Percentiles rank a stretch among this genome's conserved stretches.
These are phyloP conservation scores for Oryza australiensis DNA, from an alignment of 176 grass and related monocot genomes.

Conservation along the genomic window DNA sequence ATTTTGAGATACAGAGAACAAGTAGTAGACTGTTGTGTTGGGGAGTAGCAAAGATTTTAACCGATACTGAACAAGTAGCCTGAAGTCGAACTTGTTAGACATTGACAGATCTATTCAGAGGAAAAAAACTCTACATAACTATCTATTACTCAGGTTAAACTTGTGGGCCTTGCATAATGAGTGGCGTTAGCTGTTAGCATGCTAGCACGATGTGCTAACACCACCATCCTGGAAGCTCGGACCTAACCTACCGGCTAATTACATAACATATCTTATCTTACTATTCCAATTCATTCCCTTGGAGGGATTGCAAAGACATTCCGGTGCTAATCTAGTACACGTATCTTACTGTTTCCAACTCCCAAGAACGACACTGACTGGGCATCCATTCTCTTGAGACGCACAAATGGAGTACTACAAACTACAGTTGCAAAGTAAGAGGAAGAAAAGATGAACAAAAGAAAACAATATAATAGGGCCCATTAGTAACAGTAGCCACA, in stretches of 20 bases:
- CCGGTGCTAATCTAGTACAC: background rate
- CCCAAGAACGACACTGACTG: background rate
- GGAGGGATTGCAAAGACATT: background rate
- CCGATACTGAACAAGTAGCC: too few species aligned
- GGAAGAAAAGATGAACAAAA: background rate
- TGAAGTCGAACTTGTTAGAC: too few species aligned
- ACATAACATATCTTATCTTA: background rate
- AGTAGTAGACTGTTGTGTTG: too few species aligned
- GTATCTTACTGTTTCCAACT: background rate
- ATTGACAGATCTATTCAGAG: too few species aligned
- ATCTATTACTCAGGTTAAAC: background rate
- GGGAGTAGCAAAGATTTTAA: too few species aligned
- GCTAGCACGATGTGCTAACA: background rate
- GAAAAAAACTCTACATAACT: too few species aligned
- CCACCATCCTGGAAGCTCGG: background rate
- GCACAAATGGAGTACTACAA: background rate
- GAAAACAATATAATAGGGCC: background rate
- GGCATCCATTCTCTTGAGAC: background rate
- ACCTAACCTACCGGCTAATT: background rate
- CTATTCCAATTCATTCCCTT: background rate
- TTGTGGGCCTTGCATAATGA: background rate
- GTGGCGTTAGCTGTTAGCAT: background rate
- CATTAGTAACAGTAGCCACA: slow-evolving; percentile 1
- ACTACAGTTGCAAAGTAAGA: background rate
- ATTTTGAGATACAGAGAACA: too few species aligned